Evolutionary conservation across 257 asterid species (phyloP).

Genomic region (Solanum bulbocastanum): DNA sequence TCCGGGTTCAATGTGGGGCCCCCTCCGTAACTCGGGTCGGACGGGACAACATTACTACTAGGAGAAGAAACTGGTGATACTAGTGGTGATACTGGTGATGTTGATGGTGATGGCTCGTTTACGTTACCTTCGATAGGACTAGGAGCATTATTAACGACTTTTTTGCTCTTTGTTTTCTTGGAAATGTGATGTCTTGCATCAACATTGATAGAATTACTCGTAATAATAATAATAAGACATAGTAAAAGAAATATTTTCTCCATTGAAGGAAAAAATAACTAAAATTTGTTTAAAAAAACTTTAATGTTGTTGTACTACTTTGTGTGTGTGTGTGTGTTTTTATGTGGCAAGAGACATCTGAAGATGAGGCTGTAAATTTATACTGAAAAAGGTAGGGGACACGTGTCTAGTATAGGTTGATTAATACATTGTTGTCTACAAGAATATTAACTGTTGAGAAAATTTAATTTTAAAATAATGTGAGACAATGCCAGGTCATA

Average conservation of each 20-base stretch:
- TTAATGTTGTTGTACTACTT: neutral
- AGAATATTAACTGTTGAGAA: neutral
- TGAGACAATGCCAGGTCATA: neutral
- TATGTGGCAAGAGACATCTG: conserved; percentile 12
- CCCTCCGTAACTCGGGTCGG: neutral
- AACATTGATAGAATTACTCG: conserved; percentile 16
- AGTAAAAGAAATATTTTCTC: neutral
- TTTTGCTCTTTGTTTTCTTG: conserved; percentile 29
- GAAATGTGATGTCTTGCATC: conserved; percentile 30
- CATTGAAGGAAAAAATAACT: conserved; percentile 18
- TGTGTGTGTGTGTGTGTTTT: neutral
- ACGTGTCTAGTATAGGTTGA: conserved; percentile 33
- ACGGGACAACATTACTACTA: neutral
- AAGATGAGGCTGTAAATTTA: conserved; percentile 34
- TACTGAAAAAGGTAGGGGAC: conserved; percentile 14
- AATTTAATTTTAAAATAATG: neutral
- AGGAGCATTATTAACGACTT: neutral
- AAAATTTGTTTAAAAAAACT: neutral
- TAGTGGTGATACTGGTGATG: neutral
- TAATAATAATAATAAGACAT: neutral
- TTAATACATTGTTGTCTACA: conserved; percentile 11
- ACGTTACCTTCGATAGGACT: conserved; percentile 8
- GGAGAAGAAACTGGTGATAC: conserved; percentile 6
- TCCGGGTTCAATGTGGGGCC: neutral
- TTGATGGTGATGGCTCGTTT: neutral